phyloP scores from a whole-genome alignment of 2,329 filamentous ascomycete species.

The Trichoderma sp. region DNA sequence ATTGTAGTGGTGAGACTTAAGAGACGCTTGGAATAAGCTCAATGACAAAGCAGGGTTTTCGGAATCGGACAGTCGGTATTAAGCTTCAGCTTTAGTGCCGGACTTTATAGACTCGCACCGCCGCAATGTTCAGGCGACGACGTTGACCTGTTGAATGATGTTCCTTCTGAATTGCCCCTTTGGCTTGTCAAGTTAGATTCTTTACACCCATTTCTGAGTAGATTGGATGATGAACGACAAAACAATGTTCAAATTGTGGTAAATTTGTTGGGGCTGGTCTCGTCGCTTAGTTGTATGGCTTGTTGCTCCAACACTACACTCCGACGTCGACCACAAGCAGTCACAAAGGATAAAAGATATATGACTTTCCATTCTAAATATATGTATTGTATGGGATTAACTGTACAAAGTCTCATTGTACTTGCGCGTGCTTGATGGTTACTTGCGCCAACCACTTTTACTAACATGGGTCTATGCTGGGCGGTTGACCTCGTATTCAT shows the following conservation, averaged over 20 bases:
- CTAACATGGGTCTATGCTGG: background rate
- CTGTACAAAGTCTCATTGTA: background rate
- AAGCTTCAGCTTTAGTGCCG: slow-evolving; percentile 7
- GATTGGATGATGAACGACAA: background rate
- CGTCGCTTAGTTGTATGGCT: no score
- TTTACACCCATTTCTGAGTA: background rate
- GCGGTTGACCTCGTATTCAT: background rate
- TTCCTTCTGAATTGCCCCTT: background rate
- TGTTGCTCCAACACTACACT: background rate
- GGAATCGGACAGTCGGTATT: background rate
- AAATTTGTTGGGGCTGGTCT: background rate
- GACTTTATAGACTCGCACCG: background rate
- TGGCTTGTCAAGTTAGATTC: background rate
- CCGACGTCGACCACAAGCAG: background rate
- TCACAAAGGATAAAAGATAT: background rate
- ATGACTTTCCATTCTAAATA: background rate
- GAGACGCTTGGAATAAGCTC: background rate
- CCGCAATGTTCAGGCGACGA: background rate
- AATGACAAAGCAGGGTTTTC: background rate
- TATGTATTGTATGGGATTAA: background rate
- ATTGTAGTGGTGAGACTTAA: background rate
- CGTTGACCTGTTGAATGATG: background rate
- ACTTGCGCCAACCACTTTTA: background rate
- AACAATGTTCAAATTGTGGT: background rate
- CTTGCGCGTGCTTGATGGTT: no score